phyloP scores from a whole-genome alignment of 2,329 filamentous ascomycete genomes.

The Dactylella cylindrospora region DNA sequence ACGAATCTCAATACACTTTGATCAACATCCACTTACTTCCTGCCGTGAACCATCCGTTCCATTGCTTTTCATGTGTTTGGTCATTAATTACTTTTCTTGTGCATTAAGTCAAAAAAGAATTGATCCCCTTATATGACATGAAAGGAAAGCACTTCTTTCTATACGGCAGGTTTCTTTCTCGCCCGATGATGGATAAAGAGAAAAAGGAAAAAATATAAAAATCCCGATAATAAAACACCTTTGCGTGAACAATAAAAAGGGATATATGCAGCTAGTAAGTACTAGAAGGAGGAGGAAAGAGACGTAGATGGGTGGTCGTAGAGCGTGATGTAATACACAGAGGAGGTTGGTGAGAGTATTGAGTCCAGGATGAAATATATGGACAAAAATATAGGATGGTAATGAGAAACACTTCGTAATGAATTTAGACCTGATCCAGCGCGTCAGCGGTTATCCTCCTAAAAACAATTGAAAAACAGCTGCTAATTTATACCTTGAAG shows the following conservation, averaged over 20 bases:
- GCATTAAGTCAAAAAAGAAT: too few relatives aligned
- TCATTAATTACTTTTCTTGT: slow-evolving; percentile 44
- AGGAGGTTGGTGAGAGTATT: slow-evolving; percentile 25
- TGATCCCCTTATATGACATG: too few relatives aligned
- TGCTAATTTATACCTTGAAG: slow-evolving; percentile 91
- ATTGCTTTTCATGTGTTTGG: slow-evolving; percentile 39
- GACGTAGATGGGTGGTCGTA: slow-evolving; percentile 32
- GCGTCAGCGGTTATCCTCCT: not conserved
- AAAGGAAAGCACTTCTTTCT: too few relatives aligned
- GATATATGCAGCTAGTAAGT: slow-evolving; percentile 39
- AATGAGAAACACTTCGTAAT: slow-evolving; percentile 12
- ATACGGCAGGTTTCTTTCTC: slow-evolving; percentile 12
- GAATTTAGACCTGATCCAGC: slow-evolving; percentile 31
- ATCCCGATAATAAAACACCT: slow-evolving; percentile 45
- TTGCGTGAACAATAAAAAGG: slow-evolving; percentile 41
- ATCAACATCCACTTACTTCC: not conserved
- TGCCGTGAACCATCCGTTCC: slow-evolving; percentile 32
- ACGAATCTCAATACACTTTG: too few relatives aligned
- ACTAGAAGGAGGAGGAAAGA: slow-evolving; percentile 12
- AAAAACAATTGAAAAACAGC: too few relatives aligned
- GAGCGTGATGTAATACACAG: slow-evolving; percentile 38
- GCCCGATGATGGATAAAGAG: slow-evolving; percentile 15
- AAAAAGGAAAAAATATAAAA: slow-evolving; percentile 23
- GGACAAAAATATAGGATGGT: slow-evolving; percentile 10
- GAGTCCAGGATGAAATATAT: slow-evolving; percentile 5